Evolutionary conservation across 1,284 basidiomycete species (phyloP), one percentile per base, ranked within the genome.

Genomic region (Irpex lacteus): DNA sequence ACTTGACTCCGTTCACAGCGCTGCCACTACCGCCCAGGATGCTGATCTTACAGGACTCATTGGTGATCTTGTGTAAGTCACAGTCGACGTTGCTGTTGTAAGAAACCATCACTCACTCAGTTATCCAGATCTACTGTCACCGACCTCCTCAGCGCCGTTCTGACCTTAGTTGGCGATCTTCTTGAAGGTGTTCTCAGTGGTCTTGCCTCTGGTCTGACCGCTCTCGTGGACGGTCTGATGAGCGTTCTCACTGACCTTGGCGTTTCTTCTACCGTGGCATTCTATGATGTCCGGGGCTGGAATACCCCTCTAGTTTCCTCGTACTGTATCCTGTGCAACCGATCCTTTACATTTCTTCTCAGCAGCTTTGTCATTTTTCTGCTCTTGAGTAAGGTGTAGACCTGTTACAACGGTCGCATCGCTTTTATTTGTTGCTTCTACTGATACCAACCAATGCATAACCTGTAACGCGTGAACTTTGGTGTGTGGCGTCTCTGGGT

Each of bases 1-100:
- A 21, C 67, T 80, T 59, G 72, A 70, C 32, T 69, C 70, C 34
- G 75, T 81, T 59, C 69, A 81, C 34, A 69, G 71, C 19, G 63
- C 79, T 26, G 75, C 76, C 38, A 69, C 66, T 50, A 61, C 64
- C 19, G 67, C 69, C 18, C 68, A 74, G 50, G 61, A 59, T 18
- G 59, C 65, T 4, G 70, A 71, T 9, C 64, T 80, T 47, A 56
- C 66, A 9, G 55, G 62, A 5, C 47, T 74, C 15, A 68, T 81
- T 52, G 57, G 50, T 15, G 67, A 60, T 13, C 72, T 82, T 34
- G 72, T 19, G 50, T 52, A 52, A 52, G 50, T 52, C 11, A 44
- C 40, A 11, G 2, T 11, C 40, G 11, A 44, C 40, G 3, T 2
- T 44, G 15, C 15, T 9, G 11, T 11, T 15, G 2, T 11, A 44